A percentile compares a stretch with the other conserved stretches of the same genome.
Conservation (phyloP, 2,329 filamentous ascomycete genomes). For the Paramyrothecium sp. region DNA sequence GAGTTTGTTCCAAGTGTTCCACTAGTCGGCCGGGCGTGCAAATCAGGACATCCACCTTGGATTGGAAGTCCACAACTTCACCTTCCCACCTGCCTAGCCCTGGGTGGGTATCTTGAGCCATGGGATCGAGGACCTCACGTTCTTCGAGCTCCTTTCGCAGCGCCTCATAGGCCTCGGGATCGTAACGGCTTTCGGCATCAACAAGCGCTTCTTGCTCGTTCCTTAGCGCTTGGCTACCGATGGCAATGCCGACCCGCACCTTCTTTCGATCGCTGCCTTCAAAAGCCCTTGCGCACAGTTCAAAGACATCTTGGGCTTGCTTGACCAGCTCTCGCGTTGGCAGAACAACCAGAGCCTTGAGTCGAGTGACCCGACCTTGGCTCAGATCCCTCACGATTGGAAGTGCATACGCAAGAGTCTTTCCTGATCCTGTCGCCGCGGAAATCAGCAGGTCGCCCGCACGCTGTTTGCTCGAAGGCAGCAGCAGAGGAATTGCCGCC, state of each 20-base stretch:
- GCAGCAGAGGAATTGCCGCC: conserved; percentile 70
- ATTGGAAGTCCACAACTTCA: conserved; percentile 62
- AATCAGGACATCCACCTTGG: conserved; percentile 83
- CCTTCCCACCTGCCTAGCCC: conserved; percentile 33
- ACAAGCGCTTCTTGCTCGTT: conserved; percentile 54
- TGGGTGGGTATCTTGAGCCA: conserved; percentile 17
- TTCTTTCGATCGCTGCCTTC: conserved; percentile 57
- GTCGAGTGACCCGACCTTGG: conserved; percentile 57
- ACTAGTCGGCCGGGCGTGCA: conserved; percentile 91
- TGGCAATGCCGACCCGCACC: conserved; percentile 76
- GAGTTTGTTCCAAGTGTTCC: conserved; percentile 82
- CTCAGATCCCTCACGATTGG: conserved; percentile 80
- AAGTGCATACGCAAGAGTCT: conserved; percentile 87
- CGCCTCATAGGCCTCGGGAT: conserved; percentile 53
- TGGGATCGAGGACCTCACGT: not conserved
- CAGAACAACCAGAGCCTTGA: conserved; percentile 81
- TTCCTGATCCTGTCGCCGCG: conserved; percentile 92
- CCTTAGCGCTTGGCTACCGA: conserved; percentile 76
- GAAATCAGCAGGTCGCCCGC: conserved; percentile 83
- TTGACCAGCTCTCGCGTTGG: conserved; percentile 88
- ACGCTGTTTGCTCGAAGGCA: conserved; percentile 60
- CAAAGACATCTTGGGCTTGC: conserved; percentile 78
- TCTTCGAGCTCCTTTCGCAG: conserved; percentile 20
- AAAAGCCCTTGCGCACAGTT: conserved; percentile 67
- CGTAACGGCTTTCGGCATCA: conserved; percentile 54